Evolutionary conservation across 1,284 basidiomycete genomes (phyloP), one percentile per base, ranked within the genome.

Genomic region (Papiliotrema nemorosa): DNA sequence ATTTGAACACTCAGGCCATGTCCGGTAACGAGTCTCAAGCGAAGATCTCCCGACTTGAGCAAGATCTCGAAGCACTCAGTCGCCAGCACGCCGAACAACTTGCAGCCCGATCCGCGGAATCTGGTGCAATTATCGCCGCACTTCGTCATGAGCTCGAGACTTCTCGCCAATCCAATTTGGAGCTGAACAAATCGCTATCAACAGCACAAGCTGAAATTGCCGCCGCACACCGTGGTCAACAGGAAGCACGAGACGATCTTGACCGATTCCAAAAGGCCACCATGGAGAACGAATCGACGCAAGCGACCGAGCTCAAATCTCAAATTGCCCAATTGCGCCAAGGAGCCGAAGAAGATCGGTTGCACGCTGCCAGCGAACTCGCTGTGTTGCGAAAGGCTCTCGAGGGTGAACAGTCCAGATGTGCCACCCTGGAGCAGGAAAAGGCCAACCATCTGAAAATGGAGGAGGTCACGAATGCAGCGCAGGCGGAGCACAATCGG

Each of bases 231-330:
- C 46, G 39, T 6, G 41, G 55, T 25, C 48, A 50, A 3, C 50
- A 58, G 31, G 53, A 55, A 43, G 59, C 59, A 3, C 42, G 40
- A 2, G 37, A 49, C 4, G 60, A 67, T 26, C 55, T 67, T n/a
- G 60, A 63, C 18, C 44, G 54, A 13, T 63, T 62, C 47, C 64
- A 65, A 42, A 44, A 55, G 13, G 59, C 58, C 13, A 59, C 62
- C 1, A 55, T 63, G 50, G 50, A 52, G 9, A 60, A 53, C 24
- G 64, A 69, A 51, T 47, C 58, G 2, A 54, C 57, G 20, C 54
- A 57, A 2, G 37, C 68, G 16, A 42, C 49, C 1, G 58, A 57
- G n/a, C 54, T 67, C 6, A 55, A 61, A 22, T 40, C 41, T n/a
- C 56, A 66, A 42, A 48, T 65, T 20, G 57, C 44, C n/a, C 44